Evolutionary conservation across 768 basidiomycete species (phyloP).

Genomic region (Podaxis mareebaensis): DNA sequence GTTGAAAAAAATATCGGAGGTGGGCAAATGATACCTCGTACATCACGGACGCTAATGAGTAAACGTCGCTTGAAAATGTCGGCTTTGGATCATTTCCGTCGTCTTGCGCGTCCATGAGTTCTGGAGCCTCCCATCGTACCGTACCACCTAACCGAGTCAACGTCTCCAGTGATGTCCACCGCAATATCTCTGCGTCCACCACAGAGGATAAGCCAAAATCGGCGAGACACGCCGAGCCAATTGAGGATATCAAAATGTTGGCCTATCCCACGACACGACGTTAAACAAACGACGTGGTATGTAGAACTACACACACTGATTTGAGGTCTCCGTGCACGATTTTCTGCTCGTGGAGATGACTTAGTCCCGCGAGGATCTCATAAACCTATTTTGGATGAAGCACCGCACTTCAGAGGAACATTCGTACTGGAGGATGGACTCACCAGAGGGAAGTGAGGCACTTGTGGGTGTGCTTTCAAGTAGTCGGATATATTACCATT

Average conservation of each 20-base stretch:
- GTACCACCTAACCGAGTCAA: slow-evolving; percentile 19
- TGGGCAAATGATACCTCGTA: slow-evolving; percentile 21
- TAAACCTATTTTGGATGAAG: no score
- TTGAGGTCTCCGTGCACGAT: slow-evolving; percentile 26
- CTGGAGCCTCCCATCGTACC: slow-evolving; percentile 26
- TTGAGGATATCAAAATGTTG: slow-evolving; percentile 25
- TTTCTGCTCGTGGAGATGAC: slow-evolving; percentile 17
- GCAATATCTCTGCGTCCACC: slow-evolving; percentile 18
- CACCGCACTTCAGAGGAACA: no score
- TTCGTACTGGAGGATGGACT: not conserved
- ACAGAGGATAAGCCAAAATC: slow-evolving; percentile 27
- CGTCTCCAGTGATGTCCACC: slow-evolving; percentile 20
- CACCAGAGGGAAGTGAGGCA: slow-evolving; percentile 5
- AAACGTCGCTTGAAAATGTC: slow-evolving; percentile 22
- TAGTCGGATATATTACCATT: slow-evolving; percentile 13
- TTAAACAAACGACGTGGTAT: not conserved
- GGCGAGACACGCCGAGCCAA: slow-evolving; percentile 22
- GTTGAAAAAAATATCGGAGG: no score
- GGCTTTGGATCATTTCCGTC: not conserved
- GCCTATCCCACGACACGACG: slow-evolving; percentile 13
- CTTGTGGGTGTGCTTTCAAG: slow-evolving; percentile 4
- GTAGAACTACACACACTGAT: slow-evolving; percentile 15
- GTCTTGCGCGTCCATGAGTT: slow-evolving; percentile 19
- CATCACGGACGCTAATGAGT: slow-evolving; percentile 21
- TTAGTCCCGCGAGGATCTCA: slow-evolving; percentile 17